phyloP scores from a whole-genome alignment of 2,329 filamentous ascomycete genomes.

The Talaromyces islandicus region DNA sequence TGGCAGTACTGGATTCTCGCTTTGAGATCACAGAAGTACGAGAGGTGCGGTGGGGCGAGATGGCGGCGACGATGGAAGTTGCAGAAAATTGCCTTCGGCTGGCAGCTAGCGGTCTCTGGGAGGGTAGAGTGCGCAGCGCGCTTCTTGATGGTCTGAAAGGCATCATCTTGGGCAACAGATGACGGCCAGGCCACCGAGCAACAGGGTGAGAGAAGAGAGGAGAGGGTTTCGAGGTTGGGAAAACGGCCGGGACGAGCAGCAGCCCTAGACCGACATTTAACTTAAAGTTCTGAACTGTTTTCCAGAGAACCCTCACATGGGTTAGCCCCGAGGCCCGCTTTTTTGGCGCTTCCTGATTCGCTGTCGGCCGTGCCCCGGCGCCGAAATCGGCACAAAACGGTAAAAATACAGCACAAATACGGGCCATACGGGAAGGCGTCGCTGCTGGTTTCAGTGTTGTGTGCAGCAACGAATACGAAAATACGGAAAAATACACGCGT shows the following conservation, averaged over 20 bases:
- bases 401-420: not conserved
- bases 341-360: not conserved
- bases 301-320: not conserved
- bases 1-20: slow-evolving; percentile 43
- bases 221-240: not conserved
- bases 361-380: not conserved
- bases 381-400: not conserved
- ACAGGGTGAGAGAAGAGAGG: slow-evolving; percentile 9
- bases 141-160: slow-evolving; percentile 45
- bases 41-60: slow-evolving; percentile 42
- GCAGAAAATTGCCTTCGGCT: slow-evolving; percentile 39
- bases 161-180: slow-evolving; percentile 40
- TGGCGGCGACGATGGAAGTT: slow-evolving; percentile 37
- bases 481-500: not conserved
- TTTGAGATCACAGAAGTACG: slow-evolving; percentile 28
- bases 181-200: slow-evolving; percentile 27
- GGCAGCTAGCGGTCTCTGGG: slow-evolving; percentile 34
- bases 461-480: not conserved
- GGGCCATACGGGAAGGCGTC: not conserved
- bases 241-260: not conserved
- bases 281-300: too few relatives aligned
- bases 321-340: not conserved
- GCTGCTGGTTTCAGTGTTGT: not conserved
- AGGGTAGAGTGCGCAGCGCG: slow-evolving; percentile 42
- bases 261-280: slow-evolving; percentile 3